phyloP scores from a whole-genome alignment of 805 yeast genomes.

The Starmera caribaea region DNA sequence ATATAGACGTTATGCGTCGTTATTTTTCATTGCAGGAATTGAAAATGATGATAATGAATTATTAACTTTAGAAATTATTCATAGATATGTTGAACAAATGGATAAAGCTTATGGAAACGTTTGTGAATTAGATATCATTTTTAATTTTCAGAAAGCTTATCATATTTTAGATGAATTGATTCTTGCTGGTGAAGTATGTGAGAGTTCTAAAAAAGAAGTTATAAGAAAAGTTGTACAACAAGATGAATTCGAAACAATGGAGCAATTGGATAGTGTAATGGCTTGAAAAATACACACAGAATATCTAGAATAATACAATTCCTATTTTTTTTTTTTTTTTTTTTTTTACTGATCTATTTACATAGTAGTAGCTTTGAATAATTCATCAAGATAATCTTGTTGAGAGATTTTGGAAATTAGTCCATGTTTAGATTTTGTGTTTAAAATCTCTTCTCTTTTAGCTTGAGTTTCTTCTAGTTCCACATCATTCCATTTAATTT shows the following conservation, averaged over 20 bases:
- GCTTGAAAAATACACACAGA: conserved; percentile 20
- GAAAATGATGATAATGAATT: conserved; percentile 82
- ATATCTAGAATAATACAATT: too few species aligned
- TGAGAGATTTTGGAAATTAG: conserved; percentile 18
- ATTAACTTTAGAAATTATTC: conserved; percentile 75
- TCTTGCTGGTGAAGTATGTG: conserved; percentile 82
- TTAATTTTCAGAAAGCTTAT: conserved; percentile 91
- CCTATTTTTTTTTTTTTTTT: background rate
- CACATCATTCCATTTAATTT: conserved; percentile 36
- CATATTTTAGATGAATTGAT: conserved; percentile 84
- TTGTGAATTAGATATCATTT: conserved; percentile 92
- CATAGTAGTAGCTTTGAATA: conserved; percentile 18
- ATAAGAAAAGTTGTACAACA: conserved; percentile 70
- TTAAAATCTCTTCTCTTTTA: conserved; percentile 16
- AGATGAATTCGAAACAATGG: conserved; percentile 78
- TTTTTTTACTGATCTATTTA: background rate
- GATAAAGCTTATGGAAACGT: conserved; percentile 93
- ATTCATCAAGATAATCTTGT: conserved; percentile 22
- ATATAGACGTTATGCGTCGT: conserved; percentile 86
- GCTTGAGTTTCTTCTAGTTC: conserved; percentile 22
- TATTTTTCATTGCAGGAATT: conserved; percentile 83
- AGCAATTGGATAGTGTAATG: conserved; percentile 39
- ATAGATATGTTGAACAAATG: conserved; percentile 93
- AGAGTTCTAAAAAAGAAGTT: conserved; percentile 72
- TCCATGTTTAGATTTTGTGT: conserved; percentile 15